These are phyloP conservation scores for Aurifilum marmelostoma DNA, from an alignment of 2,329 filamentous ascomycete species.

Conservation along the genomic window DNA sequence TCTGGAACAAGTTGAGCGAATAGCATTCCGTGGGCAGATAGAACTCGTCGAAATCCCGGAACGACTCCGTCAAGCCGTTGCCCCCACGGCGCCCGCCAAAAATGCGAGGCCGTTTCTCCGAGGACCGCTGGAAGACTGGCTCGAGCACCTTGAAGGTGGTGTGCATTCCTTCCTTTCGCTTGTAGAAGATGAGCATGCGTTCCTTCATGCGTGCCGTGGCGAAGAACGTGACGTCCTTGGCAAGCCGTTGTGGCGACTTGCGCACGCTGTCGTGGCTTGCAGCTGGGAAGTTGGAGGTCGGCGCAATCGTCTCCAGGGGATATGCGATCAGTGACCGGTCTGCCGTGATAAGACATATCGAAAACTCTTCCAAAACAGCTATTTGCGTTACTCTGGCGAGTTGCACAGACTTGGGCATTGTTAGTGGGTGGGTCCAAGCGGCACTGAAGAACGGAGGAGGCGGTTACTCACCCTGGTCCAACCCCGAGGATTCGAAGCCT, in stretches of 20 bases:
- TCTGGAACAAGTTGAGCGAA: constrained; percentile 94
- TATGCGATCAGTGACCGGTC: constrained; percentile 93
- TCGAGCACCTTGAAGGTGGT: constrained; percentile 97
- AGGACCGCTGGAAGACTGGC: constrained; percentile 90
- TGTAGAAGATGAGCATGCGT: constrained; percentile 91
- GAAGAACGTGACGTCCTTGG: constrained; percentile 95
- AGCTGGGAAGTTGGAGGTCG: constrained; percentile 63
- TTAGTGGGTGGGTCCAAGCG: constrained; percentile 28
- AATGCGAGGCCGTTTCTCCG: constrained; percentile 76
- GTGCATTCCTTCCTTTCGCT: constrained; percentile 88
- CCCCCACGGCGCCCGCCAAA: constrained; percentile 62
- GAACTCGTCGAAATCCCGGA: constrained; percentile 98
- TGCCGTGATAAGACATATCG: constrained; percentile 85
- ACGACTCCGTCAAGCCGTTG: constrained; percentile 84
- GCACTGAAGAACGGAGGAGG: background rate
- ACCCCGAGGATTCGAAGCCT: constrained; percentile 84
- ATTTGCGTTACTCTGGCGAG: constrained; percentile 84
- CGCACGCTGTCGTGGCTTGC: constrained; percentile 72
- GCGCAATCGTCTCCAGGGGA: constrained; percentile 82
- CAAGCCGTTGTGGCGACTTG: constrained; percentile 88
- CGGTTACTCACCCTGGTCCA: constrained; percentile 76
- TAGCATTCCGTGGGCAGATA: constrained; percentile 96
- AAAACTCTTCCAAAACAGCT: constrained; percentile 93
- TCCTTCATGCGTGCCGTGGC: constrained; percentile 97
- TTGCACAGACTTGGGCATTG: constrained; percentile 67